Evolutionary conservation across 495 filamentous ascomycete species (phyloP).

Genomic region (Cercophora samala): DNA sequence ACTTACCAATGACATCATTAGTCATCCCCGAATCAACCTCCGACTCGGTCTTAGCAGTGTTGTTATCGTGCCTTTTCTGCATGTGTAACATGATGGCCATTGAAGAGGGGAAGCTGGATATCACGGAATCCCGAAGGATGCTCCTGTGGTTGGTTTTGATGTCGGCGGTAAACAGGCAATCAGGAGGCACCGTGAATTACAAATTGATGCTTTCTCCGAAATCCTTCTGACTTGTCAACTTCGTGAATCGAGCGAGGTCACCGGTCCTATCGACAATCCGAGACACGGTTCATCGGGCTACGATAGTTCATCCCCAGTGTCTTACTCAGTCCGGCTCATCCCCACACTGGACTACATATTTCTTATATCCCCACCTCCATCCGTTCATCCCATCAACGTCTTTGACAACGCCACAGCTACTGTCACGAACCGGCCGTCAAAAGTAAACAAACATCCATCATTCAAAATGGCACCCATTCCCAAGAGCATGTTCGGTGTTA

Average conservation of each 20-base stretch:
- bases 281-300: not conserved
- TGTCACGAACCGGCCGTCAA: not conserved
- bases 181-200: not conserved
- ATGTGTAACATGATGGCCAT: not conserved
- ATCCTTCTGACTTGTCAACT: not conserved
- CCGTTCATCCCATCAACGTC: not conserved
- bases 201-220: not conserved
- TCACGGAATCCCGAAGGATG: not conserved
- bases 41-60: not conserved
- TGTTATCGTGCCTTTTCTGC: too few relatives aligned
- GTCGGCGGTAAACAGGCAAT: not conserved
- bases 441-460: not conserved
- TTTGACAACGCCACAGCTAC: not conserved
- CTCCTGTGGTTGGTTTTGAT: not conserved
- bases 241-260: not conserved
- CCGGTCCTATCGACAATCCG: not conserved
- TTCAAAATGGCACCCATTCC: slow-evolving; percentile 35
- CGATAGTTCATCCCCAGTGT: not conserved
- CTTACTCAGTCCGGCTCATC: not conserved
- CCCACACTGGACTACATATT: not conserved
- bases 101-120: not conserved
- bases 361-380: not conserved
- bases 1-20: not conserved
- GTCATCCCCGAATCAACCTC: not conserved
- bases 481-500: slow-evolving; percentile 70